Percentiles rank a stretch among this genome's conserved stretches.
phyloP scores from a whole-genome alignment of 148 eudicot genomes.

The Fagopyrum homotropicum region DNA sequence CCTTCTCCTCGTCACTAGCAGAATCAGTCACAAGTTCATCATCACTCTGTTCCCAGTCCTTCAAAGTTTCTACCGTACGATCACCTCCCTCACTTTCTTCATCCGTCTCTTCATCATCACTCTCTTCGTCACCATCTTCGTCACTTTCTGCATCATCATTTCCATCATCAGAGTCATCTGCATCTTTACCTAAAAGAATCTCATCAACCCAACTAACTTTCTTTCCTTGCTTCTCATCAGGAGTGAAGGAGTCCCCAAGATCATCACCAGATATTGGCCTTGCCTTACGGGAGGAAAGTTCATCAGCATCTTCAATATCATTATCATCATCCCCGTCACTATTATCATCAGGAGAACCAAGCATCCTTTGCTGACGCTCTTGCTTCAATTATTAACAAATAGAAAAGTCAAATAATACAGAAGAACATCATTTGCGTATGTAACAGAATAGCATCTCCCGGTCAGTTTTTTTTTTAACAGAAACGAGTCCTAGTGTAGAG shows the following conservation, averaged over 20 bases:
- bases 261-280: slow-evolving; percentile 93
- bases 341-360: slow-evolving; percentile 60
- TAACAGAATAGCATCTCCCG: not conserved
- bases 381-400: slow-evolving; percentile 35
- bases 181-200: slow-evolving; percentile 36
- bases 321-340: slow-evolving; percentile 64
- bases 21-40: slow-evolving; percentile 46
- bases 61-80: slow-evolving; percentile 41
- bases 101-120: slow-evolving; percentile 31
- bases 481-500: no score
- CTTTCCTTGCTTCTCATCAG: slow-evolving; percentile 37
- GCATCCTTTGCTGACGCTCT: slow-evolving; percentile 84
- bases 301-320: slow-evolving; percentile 34
- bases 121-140: slow-evolving; percentile 36
- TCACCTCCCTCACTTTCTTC: slow-evolving; percentile 14
- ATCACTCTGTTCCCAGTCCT: slow-evolving; percentile 98
- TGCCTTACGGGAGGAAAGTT: slow-evolving; percentile 24
- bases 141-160: slow-evolving; percentile 40
- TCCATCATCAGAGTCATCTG: slow-evolving; percentile 43
- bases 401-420: slow-evolving; percentile 11
- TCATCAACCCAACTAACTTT: slow-evolving; percentile 65
- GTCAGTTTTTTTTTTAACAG: not conserved
- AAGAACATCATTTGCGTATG: not conserved
- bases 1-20: slow-evolving; percentile 25
- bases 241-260: slow-evolving; percentile 89